phyloP scores from a whole-genome alignment of 805 yeast genomes.

The Cyberlindnera petersonii region DNA sequence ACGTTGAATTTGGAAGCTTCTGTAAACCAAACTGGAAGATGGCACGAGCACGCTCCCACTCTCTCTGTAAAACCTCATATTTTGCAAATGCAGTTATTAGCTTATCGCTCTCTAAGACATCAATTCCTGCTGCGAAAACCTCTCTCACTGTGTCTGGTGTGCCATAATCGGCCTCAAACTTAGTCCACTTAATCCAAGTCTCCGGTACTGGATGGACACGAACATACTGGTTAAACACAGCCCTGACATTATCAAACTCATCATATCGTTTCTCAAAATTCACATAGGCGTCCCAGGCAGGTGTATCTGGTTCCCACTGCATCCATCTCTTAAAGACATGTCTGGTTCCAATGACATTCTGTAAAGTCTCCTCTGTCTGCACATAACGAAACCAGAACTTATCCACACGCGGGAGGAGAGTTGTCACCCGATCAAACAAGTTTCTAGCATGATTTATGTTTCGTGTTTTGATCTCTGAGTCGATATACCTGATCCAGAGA shows the following conservation, averaged over 20 bases:
- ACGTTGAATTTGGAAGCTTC: constrained; percentile 38
- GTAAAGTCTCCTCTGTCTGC: constrained; percentile 75
- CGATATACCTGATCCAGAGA: constrained; percentile 81
- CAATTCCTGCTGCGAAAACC: constrained; percentile 65
- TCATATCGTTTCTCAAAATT: constrained; percentile 68
- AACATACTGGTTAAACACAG: constrained; percentile 54
- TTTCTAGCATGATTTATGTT: constrained; percentile 89
- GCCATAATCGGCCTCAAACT: constrained; percentile 60
- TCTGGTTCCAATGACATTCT: constrained; percentile 58
- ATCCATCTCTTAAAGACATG: constrained; percentile 76
- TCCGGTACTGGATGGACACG: constrained; percentile 45
- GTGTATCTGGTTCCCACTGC: constrained; percentile 61
- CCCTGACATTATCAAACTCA: constrained; percentile 53
- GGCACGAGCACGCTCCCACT: constrained; percentile 58
- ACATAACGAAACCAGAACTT: constrained; percentile 85
- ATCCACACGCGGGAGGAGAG: constrained; percentile 70
- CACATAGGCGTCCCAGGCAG: constrained; percentile 74
- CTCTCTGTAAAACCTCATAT: constrained; percentile 63
- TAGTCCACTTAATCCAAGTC: constrained; percentile 75
- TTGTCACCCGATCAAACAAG: constrained; percentile 71
- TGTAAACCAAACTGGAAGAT: constrained; percentile 51
- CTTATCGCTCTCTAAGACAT: constrained; percentile 39
- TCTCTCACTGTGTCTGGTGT: constrained; percentile 46
- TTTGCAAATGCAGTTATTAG: constrained; percentile 54
- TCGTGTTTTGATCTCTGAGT: constrained; percentile 64